Base-by-base conservation (phyloP, 139 green algal species). In the Micractinium conductrix region DNA sequence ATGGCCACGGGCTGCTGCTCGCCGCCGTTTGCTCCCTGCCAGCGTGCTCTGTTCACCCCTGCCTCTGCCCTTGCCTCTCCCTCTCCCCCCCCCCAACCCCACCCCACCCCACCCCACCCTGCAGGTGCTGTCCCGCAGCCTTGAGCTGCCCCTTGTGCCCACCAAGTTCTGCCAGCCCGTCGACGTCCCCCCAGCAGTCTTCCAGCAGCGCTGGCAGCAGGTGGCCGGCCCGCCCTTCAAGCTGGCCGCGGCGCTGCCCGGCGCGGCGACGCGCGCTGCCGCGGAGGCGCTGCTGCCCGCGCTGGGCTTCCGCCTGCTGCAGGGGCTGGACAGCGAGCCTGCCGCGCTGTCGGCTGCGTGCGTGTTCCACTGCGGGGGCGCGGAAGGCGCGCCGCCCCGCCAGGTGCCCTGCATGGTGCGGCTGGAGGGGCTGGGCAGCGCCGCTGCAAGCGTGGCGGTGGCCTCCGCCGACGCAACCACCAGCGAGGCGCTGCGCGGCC, bases 141-240 rank as follows among this genome's bases (percentile, higher is more conserved):
- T 97, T 78, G 84, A 87, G 37, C 87, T 97, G 85, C 94, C 94
- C 7, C 67, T 93, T 10, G 80, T 89, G 22, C 70, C 87, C 35
- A 85, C 94, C 83, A 95, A 96, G 85, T 97, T 97, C 86, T 92
- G 89, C 79, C 87, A 93, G 76, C 74, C 91, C 30, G 81, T 90
- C n/a, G 68, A 81, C 6, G 90, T 96, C 42, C 63, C 91, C 30
- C 84, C 89, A 65, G 88, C 94, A 33, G 83, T 91, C 21, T 98
- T 98, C 85, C 95, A 96, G 62, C 88, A 90, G 19, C 89, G 92
- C 44, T 98, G 96, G 96, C 92, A 83, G 48, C 84, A 87, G 60
- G 84, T 91, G 75, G 74, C 73, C 74, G 90, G 90, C 4, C 86
- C 92, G 35, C 92, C 93, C 9, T 84, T 92, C 30, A 93, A 94